Evolutionary conservation across 148 eudicot genomes (phyloP).

Genomic region (Fagopyrum homotropicum): DNA sequence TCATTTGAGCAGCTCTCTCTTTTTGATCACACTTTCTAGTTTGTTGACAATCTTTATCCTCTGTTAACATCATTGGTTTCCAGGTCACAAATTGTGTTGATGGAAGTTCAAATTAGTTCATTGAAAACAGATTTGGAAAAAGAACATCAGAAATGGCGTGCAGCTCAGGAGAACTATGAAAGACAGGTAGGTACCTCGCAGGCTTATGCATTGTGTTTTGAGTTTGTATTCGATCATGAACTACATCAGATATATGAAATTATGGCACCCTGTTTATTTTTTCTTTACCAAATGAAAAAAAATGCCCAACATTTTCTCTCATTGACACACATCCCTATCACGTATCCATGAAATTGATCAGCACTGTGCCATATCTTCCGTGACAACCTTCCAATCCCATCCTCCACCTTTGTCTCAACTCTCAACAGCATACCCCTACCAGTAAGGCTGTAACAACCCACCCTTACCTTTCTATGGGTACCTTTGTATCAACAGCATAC

Average conservation of each 20-base stretch:
- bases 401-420: neutral
- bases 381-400: neutral
- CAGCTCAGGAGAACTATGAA: constrained; percentile 79
- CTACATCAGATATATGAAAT: no score
- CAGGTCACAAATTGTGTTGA: constrained; percentile 38
- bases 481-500: no score
- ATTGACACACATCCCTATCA: no score
- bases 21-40: neutral
- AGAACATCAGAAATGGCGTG: constrained; percentile 62
- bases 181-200: constrained; percentile 73
- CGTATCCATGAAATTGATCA: no score
- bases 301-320: no score
- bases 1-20: neutral
- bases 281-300: no score
- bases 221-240: neutral
- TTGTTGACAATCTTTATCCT: constrained; percentile 7
- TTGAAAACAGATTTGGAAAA: constrained; percentile 68
- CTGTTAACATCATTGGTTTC: neutral
- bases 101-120: constrained; percentile 52
- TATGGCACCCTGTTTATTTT: no score
- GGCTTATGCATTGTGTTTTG: neutral
- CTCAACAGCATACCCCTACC: neutral
- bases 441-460: no score
- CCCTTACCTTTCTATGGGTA: no score
- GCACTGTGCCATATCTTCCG: neutral